Evolutionary conservation across 1,284 basidiomycete genomes (phyloP).

Genomic region (Phellopilus nigrolimitatus): DNA sequence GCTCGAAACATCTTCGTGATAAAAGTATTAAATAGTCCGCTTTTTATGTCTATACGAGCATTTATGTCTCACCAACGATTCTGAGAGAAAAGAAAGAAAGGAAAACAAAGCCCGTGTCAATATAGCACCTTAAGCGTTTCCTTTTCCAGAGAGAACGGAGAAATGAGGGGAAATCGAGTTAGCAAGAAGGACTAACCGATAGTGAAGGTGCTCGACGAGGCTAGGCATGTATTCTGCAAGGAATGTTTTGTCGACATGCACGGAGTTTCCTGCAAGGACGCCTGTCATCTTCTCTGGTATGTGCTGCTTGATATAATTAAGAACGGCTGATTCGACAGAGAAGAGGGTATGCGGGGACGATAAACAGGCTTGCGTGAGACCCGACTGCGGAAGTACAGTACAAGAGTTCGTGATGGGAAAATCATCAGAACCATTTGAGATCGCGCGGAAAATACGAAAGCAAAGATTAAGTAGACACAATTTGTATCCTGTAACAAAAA

Average conservation of each 20-base stretch:
- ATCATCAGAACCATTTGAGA: too few relatives aligned
- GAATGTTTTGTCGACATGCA: conserved; percentile 75
- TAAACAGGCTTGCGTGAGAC: conserved; percentile 65
- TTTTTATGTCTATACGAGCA: not conserved
- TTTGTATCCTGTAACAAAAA: conserved; percentile 2
- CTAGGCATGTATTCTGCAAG: conserved; percentile 73
- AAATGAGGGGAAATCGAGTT: conserved; percentile 21
- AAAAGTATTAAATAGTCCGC: not conserved
- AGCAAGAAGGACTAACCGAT: conserved; percentile 46
- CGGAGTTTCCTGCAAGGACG: conserved; percentile 76
- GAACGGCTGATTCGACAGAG: conserved; percentile 51
- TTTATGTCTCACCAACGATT: conserved; percentile 54
- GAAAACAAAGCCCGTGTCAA: conserved; percentile 12
- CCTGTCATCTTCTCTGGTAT: conserved; percentile 56
- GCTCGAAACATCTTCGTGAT: conserved; percentile 64
- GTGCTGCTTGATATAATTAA: conserved; percentile 72
- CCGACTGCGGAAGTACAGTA: too few relatives aligned
- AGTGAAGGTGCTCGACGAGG: conserved; percentile 70
- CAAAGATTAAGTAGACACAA: conserved; percentile 4
- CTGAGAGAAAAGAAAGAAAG: conserved; percentile 30
- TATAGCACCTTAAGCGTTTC: too few relatives aligned
- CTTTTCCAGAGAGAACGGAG: too few relatives aligned
- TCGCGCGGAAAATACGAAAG: too few relatives aligned
- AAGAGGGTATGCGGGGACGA: conserved; percentile 52
- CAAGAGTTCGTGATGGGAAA: too few relatives aligned